These are phyloP conservation scores for Fusarium redolens DNA, from an alignment of 2,329 filamentous ascomycete species.

Conservation along the genomic window DNA sequence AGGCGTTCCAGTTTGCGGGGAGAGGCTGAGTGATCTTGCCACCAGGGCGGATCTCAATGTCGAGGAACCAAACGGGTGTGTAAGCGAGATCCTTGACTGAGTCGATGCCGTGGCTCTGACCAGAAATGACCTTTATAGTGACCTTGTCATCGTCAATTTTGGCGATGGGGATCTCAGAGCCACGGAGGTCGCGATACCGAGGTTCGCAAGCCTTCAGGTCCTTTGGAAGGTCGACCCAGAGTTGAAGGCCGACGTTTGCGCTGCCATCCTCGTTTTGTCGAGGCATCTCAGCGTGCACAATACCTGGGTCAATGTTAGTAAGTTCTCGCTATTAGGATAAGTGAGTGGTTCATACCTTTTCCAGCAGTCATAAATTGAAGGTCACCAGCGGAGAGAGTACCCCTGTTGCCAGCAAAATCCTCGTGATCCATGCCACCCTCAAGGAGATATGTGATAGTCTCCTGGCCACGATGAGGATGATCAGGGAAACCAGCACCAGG, in stretches of 20 bases:
- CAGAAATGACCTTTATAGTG: slow-evolving; percentile 89
- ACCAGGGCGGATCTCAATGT: slow-evolving; percentile 83
- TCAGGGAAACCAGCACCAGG: slow-evolving; percentile 91
- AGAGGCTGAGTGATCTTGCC: slow-evolving; percentile 80
- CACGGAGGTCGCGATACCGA: slow-evolving; percentile 86
- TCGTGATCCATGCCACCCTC: slow-evolving; percentile 88
- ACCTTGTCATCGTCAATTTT: slow-evolving; percentile 78
- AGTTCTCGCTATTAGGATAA: too few species aligned
- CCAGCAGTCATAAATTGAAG: slow-evolving; percentile 99
- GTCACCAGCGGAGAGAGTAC: slow-evolving; percentile 87
- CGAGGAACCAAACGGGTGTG: slow-evolving; percentile 96
- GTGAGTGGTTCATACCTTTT: slow-evolving; percentile 36
- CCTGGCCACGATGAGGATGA: slow-evolving; percentile 85
- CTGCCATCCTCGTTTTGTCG: slow-evolving; percentile 79
- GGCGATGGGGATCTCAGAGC: slow-evolving; percentile 81
- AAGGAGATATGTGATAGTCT: slow-evolving; percentile 91
- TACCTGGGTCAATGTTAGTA: slow-evolving; percentile 64
- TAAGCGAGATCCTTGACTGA: slow-evolving; percentile 91
- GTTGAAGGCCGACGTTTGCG: slow-evolving; percentile 87
- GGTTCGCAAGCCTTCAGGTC: slow-evolving; percentile 89
- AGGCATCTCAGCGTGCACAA: slow-evolving; percentile 97
- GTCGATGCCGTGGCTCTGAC: slow-evolving; percentile 84
- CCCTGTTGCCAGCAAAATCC: slow-evolving; percentile 87
- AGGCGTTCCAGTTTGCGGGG: slow-evolving; percentile 87
- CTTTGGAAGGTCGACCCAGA: slow-evolving; percentile 93